Evolutionary conservation across 208 protist species (phyloP), one percentile per base, ranked within the genome.

Genomic region (Endotrypanum monterogeii): DNA sequence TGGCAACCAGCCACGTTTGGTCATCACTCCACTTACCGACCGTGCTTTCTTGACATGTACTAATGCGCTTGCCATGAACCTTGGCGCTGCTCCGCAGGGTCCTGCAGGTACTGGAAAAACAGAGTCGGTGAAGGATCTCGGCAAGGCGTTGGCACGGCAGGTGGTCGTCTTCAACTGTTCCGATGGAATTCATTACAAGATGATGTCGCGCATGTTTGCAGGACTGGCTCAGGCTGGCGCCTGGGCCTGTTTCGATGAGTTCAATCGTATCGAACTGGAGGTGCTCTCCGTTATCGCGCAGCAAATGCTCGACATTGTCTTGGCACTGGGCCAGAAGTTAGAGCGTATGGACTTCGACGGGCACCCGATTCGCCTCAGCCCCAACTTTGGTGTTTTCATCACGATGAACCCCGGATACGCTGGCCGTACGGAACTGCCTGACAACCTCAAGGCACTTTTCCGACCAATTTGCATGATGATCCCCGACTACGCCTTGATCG

Each of bases 361-460:
- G 32, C 91, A 97, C 68, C 86, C 88, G 32, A 98, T 99, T 65
- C 85, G 83, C 32, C 83, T 98, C 32, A 96, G 94, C 83, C 89
- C 78, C 52, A 97, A 98, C 76, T 98, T 98, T 82, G 96, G 97
- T 78, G 96, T 99, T 44, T 99, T 98, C 79, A 98, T 99, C 80
- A 99, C 98, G 25, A 99, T 99, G 98, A 99, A 99, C 76, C 98
- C 98, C 51, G 98, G 97, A 61, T 99, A 99, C 86, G 97, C 98
- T 20, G 98, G 98, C 9, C 94, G 98, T 78, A 98, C 95, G 18
- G 96, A 99, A 78, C 92, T 99, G 54, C 98, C 98, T 3, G 98
- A 99, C 79, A 99, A 99, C 83, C 77, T 99, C 14, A 99, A 99
- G 85, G 94, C 95, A 50, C 83, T 99, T n/a, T 99, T 99, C 85